These are phyloP conservation scores for Vigna mungo DNA, from an alignment of 306 rosid species.

Conservation along the genomic window DNA sequence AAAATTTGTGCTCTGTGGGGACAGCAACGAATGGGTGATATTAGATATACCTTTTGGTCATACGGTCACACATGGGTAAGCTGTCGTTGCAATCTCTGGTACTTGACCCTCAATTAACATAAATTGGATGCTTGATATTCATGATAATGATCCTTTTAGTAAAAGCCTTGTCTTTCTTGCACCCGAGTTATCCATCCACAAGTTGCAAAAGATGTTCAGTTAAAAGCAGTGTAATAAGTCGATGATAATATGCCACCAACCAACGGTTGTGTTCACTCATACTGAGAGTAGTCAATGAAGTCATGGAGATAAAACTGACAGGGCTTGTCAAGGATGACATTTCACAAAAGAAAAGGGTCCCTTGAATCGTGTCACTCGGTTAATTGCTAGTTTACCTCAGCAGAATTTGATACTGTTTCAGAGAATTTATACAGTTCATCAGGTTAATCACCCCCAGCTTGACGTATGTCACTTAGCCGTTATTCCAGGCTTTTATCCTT, in stretches of 20 bases:
- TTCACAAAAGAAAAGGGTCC: constrained; percentile 44
- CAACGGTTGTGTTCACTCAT: constrained; percentile 33
- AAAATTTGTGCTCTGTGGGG: constrained; percentile 69
- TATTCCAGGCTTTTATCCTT: constrained; percentile 41
- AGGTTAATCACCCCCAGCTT: constrained; percentile 34
- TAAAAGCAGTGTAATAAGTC: constrained; percentile 1
- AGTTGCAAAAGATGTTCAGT: constrained; percentile 38
- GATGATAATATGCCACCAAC: constrained; percentile 29
- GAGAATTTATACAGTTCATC: constrained; percentile 46
- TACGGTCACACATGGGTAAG: constrained; percentile 63
- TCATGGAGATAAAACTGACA: constrained; percentile 38
- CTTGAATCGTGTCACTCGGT: constrained; percentile 41
- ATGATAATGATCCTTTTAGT: constrained; percentile 39
- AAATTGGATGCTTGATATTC: constrained; percentile 43
- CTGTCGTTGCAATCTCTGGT: constrained; percentile 46
- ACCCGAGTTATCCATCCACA: constrained; percentile 3
- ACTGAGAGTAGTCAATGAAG: constrained; percentile 36
- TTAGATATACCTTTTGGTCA: constrained; percentile 53
- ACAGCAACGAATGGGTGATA: constrained; percentile 77
- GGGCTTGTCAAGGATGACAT: constrained; percentile 50
- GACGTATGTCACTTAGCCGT: constrained; percentile 50
- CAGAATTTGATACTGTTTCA: constrained; percentile 67
- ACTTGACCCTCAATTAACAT: constrained; percentile 38
- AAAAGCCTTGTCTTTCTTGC: constrained; percentile 4
- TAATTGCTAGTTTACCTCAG: constrained; percentile 46